These are phyloP conservation scores for Diutina neorugosa DNA, from an alignment of 1,139 yeast species.

Conservation along the genomic window DNA sequence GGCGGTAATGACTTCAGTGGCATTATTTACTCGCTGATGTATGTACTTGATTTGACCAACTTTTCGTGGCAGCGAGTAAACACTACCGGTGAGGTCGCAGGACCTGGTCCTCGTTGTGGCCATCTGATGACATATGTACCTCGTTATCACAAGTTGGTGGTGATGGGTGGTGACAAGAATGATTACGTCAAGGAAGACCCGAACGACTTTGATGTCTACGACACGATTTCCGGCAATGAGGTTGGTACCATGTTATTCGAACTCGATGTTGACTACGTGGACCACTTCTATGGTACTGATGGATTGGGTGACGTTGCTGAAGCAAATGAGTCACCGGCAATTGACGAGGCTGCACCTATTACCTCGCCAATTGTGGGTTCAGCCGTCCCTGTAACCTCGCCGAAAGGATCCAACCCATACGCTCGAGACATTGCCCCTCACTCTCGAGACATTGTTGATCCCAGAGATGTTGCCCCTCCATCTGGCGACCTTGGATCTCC, in stretches of 20 bases:
- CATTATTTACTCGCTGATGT: slow-evolving; percentile 52
- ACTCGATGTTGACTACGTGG: slow-evolving; percentile 37
- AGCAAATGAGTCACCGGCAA: neutral
- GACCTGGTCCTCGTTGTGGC: slow-evolving; percentile 88
- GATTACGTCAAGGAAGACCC: slow-evolving; percentile 34
- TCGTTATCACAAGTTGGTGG: slow-evolving; percentile 53
- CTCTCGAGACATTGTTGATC: neutral
- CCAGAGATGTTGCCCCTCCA: slow-evolving; percentile 3
- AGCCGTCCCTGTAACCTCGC: neutral
- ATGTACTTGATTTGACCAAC: slow-evolving; percentile 66
- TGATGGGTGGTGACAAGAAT: slow-evolving; percentile 88
- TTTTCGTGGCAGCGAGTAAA: slow-evolving; percentile 63
- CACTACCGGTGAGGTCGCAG: slow-evolving; percentile 21
- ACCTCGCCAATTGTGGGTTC: neutral
- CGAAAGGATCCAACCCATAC: neutral
- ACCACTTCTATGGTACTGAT: slow-evolving; percentile 14
- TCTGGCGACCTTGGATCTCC: slow-evolving; percentile 4
- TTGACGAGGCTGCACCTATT: neutral
- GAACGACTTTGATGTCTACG: slow-evolving; percentile 33
- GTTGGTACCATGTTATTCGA: slow-evolving; percentile 51
- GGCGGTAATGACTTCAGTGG: slow-evolving; percentile 87
- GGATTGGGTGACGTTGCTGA: neutral
- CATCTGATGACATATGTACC: slow-evolving; percentile 73
- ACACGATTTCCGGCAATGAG: slow-evolving; percentile 37
- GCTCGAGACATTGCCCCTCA: neutral